phyloP scores from a whole-genome alignment of 2,329 filamentous ascomycete species.

The Sporothrix phasma region DNA sequence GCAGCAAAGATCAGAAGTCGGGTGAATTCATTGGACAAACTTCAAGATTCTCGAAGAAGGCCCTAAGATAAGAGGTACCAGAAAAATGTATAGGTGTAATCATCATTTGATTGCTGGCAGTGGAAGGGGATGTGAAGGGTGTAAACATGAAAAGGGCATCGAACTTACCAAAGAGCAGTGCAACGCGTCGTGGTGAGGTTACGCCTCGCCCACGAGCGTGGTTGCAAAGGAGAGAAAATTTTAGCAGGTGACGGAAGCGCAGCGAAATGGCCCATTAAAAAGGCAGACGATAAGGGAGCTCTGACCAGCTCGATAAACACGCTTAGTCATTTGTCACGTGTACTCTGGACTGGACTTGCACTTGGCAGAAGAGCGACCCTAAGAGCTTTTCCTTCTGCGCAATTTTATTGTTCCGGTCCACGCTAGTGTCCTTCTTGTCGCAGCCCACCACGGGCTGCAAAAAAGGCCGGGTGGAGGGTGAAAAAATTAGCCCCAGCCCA shows the following conservation, averaged over 20 bases:
- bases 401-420: constrained; percentile 2
- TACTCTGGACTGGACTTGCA: neutral
- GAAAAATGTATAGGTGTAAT: constrained; percentile 62
- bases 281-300: constrained; percentile 3
- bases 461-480: neutral
- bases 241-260: neutral
- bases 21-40: constrained; percentile 66
- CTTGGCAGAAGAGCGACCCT: neutral
- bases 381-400: neutral
- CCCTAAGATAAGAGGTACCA: constrained; percentile 98
- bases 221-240: neutral
- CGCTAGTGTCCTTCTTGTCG: neutral
- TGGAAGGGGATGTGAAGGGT: neutral
- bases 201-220: neutral
- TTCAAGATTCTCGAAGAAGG: constrained; percentile 26
- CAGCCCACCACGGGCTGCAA: neutral
- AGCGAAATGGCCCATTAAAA: neutral
- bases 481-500: constrained; percentile 14
- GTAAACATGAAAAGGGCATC: neutral
- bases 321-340: constrained; percentile 1
- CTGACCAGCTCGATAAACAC: neutral
- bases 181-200: neutral
- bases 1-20: constrained; percentile 63
- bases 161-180: constrained; percentile 6
- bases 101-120: constrained; percentile 48